Percentiles rank a stretch among this genome's conserved stretches.
Evolutionary conservation across 768 basidiomycete species (phyloP).

Genomic region (Cyathus striatus): DNA sequence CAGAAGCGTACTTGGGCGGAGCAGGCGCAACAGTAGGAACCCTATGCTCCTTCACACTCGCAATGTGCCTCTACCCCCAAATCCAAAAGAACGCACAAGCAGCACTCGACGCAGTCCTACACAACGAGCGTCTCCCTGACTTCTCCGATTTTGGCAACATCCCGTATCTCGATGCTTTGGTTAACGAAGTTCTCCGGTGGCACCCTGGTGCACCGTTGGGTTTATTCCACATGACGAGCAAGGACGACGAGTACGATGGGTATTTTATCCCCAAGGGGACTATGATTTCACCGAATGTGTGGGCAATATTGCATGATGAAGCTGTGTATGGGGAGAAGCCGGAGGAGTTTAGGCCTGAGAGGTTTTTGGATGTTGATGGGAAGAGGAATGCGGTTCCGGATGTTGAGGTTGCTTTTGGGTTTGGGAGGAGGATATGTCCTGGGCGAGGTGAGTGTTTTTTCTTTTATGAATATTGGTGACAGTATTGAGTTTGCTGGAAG

Average conservation of each 20-base stretch:
- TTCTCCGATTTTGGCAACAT: conserved; percentile 10
- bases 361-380: conserved; percentile 12
- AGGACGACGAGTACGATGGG: conserved; percentile 11
- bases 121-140: conserved; percentile 11
- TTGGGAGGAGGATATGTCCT: conserved; percentile 14
- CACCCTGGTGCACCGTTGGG: conserved; percentile 6
- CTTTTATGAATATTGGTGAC: too few relatives aligned
- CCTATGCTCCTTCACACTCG: conserved; percentile 13
- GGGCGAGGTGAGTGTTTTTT: conserved; percentile 14
- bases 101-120: conserved; percentile 14
- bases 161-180: conserved; percentile 9
- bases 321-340: conserved; percentile 16
- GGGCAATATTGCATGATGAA: conserved; percentile 17
- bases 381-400: conserved; percentile 4
- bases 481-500: too few relatives aligned
- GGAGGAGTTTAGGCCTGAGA: conserved; percentile 14
- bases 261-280: conserved; percentile 9
- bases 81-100: conserved; percentile 11
- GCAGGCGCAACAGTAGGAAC: conserved; percentile 6
- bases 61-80: conserved; percentile 13
- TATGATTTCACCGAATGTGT: conserved; percentile 9
- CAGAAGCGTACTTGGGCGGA: too few relatives aligned
- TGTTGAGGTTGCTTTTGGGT: conserved; percentile 17
- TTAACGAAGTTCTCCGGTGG: conserved; percentile 14
- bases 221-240: not conserved